These are phyloP conservation scores for Colletotrichum gloeosporioides DNA, from an alignment of 2,329 filamentous ascomycete species.

Conservation along the genomic window DNA sequence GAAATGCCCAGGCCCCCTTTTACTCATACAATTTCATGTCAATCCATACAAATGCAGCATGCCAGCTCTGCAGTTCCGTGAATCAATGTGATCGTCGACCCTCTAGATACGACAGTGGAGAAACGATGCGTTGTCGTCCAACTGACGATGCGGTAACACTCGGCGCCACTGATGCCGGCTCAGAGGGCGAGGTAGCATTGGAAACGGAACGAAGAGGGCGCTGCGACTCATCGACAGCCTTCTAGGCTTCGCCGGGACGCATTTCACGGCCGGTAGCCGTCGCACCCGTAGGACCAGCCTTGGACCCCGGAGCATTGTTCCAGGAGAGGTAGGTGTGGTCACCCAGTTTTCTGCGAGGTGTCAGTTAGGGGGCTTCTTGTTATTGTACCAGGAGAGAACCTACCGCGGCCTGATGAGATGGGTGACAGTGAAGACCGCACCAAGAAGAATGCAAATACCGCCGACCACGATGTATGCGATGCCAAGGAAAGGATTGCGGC, in stretches of 20 bases:
- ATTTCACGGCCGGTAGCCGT: slow-evolving; percentile 63
- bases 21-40: slow-evolving; percentile 22
- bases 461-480: slow-evolving; percentile 96
- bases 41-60: background rate
- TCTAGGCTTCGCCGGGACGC: slow-evolving; percentile 49
- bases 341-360: slow-evolving; percentile 78
- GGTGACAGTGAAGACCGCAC: slow-evolving; percentile 85
- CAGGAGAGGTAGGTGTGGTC: slow-evolving; percentile 98
- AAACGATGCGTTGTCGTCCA: background rate
- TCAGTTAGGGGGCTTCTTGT: background rate
- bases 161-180: background rate
- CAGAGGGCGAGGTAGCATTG: background rate
- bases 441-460: slow-evolving; percentile 89
- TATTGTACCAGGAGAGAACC: background rate
- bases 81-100: background rate
- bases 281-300: slow-evolving; percentile 48
- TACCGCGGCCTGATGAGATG: slow-evolving; percentile 92
- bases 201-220: slow-evolving; percentile 12
- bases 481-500: slow-evolving; percentile 92
- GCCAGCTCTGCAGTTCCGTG: background rate
- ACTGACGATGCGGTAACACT: slow-evolving; percentile 13
- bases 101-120: background rate
- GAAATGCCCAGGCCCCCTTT: background rate
- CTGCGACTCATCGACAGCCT: slow-evolving; percentile 30
- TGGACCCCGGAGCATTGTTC: slow-evolving; percentile 68